Base-by-base conservation (phyloP, 23 red algal genomes). In the Cyanidiococcus yangmingshanensis region DNA sequence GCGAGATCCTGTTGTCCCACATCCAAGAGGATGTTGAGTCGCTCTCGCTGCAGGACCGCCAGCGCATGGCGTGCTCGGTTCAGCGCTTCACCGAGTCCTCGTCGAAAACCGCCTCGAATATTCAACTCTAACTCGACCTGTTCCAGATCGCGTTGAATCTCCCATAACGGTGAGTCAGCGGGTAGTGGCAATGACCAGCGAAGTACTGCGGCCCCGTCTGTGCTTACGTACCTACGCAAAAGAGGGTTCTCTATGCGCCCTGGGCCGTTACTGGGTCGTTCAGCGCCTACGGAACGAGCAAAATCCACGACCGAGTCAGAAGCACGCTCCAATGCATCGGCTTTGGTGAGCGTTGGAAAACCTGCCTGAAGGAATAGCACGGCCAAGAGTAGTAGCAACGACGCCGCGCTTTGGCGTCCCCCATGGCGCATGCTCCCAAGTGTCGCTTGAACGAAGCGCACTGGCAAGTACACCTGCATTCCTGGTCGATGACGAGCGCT, bases 161-260 rank as follows among this genome's bases (percentile, higher is more conserved):
- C 37, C 41, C 74, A 50, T 50, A 84, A 67, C 0, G 68, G 71
- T 18, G 58, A 59, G 50, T 84, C 75, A 1, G 36, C 15, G 2
- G 68, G 71, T 39, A 96, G 37, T n/a, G 92, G 92, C 24, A 96
- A 77, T 37, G 92, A 68, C 74, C 88, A 90, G 41, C 92, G 92
- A 36, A 96, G 78, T 37, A 96, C 82, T 37, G 92, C 92, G 26
- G 57, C 76, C 18, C 81, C 88, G 75, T 90, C 83, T 1, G 92
- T 96, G 21, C 82, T 79, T 16, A 96, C 57, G 59, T 96, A 96
- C 33, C 92, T 81, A 37, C 92, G 87, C 1, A 90, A 75, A 39
- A 96, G 86, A 1, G 92, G 89, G 74, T 96, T 90, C 1, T 67
- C 78, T 18, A 87, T 82, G 7, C 21, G 63, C 7, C 21, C 45